Percentiles rank a stretch among this genome's conserved stretches.
These are phyloP conservation scores for Amylostereum chailletii DNA, from an alignment of 1,284 basidiomycete species.

Conservation along the genomic window DNA sequence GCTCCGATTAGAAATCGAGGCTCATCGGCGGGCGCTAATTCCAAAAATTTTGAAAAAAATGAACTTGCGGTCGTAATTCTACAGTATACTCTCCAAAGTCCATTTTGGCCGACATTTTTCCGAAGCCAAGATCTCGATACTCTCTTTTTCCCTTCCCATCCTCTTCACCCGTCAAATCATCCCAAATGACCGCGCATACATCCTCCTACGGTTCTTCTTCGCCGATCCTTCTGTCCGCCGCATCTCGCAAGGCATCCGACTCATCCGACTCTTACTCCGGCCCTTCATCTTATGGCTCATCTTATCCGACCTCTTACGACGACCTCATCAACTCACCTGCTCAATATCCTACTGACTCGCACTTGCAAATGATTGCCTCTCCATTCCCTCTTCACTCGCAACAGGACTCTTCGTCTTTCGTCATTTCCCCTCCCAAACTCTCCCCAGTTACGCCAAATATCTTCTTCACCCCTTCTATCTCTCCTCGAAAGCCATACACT, in stretches of 20 bases:
- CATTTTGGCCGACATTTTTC: too few relatives aligned
- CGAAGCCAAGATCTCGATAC: too few relatives aligned
- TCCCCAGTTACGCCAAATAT: not conserved
- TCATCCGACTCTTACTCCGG: not conserved
- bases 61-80: too few relatives aligned
- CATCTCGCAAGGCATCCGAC: not conserved
- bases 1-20: too few relatives aligned
- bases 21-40: too few relatives aligned
- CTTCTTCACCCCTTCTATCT: not conserved
- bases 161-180: too few relatives aligned
- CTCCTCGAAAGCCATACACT: not conserved
- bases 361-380: constrained; percentile 3
- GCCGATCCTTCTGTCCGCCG: not conserved
- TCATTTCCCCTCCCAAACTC: not conserved
- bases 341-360: not conserved
- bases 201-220: not conserved
- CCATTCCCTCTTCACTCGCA: not conserved
- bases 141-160: too few relatives aligned
- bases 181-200: constrained; percentile 2
- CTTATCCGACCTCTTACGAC: not conserved
- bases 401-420: not conserved
- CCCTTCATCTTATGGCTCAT: not conserved
- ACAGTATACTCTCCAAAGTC: too few relatives aligned
- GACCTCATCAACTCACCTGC: not conserved
- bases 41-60: too few relatives aligned